These are phyloP conservation scores for Berberis vulgaris DNA, from an alignment of 164 flowering plant genomes.

Conservation along the genomic window DNA sequence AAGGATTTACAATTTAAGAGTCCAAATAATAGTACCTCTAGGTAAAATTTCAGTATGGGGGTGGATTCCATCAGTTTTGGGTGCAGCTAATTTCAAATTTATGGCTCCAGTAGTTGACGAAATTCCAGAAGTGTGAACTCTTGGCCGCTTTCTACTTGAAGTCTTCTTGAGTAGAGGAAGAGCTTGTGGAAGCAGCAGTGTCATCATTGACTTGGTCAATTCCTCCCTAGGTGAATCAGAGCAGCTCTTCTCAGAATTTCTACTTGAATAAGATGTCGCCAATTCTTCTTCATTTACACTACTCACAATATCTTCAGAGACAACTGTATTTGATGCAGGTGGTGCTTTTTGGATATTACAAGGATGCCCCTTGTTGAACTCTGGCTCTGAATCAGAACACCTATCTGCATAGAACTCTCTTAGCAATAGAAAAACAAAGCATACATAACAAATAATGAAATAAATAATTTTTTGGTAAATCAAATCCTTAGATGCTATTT, in stretches of 20 bases:
- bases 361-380: conserved; percentile 11
- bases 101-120: conserved; percentile 4
- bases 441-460: background rate
- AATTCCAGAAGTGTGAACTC: conserved; percentile 10
- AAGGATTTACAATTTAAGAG: background rate
- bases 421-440: background rate
- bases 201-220: conserved; percentile 70
- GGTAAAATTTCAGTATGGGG: conserved; percentile 11
- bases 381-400: conserved; percentile 18
- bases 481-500: background rate
- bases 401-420: conserved; percentile 21
- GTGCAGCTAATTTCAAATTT: conserved; percentile 1
- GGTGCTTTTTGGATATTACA: conserved; percentile 14
- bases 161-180: conserved; percentile 62
- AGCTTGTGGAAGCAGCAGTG: conserved; percentile 83
- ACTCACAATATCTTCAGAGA: conserved; percentile 22
- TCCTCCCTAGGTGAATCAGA: conserved; percentile 71
- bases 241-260: conserved; percentile 40
- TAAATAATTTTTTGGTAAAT: background rate
- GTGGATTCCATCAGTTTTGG: conserved; percentile 11
- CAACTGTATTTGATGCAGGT: conserved; percentile 9
- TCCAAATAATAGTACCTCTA: conserved; percentile 20
- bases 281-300: conserved; percentile 31
- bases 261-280: conserved; percentile 22
- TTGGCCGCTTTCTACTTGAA: conserved; percentile 34